A percentile compares a stretch with the other conserved stretches of the same genome.
Conservation (phyloP, 2,329 filamentous ascomycete genomes). For the Epichloe amarillans region DNA sequence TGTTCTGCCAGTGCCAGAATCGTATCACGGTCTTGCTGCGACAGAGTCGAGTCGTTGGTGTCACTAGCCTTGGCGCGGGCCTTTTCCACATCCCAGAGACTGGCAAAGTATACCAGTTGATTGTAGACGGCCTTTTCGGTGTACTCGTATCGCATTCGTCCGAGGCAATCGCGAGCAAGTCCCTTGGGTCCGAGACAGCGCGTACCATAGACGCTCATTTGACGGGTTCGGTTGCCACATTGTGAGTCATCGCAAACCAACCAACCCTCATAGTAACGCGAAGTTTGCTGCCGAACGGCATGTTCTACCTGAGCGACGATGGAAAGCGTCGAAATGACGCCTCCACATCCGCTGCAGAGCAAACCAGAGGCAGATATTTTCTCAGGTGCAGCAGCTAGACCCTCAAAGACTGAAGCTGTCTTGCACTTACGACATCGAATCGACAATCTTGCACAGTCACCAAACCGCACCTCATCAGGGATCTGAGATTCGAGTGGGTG, state of each 20-base stretch:
- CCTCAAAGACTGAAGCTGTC: slow-evolving; percentile 58
- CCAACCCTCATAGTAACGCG: slow-evolving; percentile 86
- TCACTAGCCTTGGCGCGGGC: slow-evolving; percentile 41
- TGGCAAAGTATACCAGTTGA: slow-evolving; percentile 77
- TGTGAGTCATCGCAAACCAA: slow-evolving; percentile 80
- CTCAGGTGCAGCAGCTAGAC: slow-evolving; percentile 45
- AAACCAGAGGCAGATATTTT: slow-evolving; percentile 63
- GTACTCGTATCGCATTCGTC: slow-evolving; percentile 80
- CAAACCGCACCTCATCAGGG: slow-evolving; percentile 80
- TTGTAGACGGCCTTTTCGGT: slow-evolving; percentile 87
- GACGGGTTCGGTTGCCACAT: slow-evolving; percentile 75
- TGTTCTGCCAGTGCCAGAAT: slow-evolving; percentile 63
- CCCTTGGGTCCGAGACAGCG: slow-evolving; percentile 81
- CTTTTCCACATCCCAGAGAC: slow-evolving; percentile 82
- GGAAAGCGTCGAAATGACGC: slow-evolving; percentile 53
- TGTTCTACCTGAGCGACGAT: slow-evolving; percentile 79
- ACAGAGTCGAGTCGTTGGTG: slow-evolving; percentile 32
- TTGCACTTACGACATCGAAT: slow-evolving; percentile 78
- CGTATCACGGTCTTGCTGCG: slow-evolving; percentile 46
- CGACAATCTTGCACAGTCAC: slow-evolving; percentile 60
- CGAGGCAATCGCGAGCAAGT: slow-evolving; percentile 70
- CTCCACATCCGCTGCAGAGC: slow-evolving; percentile 56
- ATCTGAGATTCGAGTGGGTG: slow-evolving; percentile 90
- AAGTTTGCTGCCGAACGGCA: slow-evolving; percentile 64
- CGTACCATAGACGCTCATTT: slow-evolving; percentile 86